A percentile compares a stretch with the other conserved stretches of the same genome.
These are phyloP conservation scores for Aegilops bicornis DNA, from an alignment of 176 grass and related monocot species.

Conservation along the genomic window DNA sequence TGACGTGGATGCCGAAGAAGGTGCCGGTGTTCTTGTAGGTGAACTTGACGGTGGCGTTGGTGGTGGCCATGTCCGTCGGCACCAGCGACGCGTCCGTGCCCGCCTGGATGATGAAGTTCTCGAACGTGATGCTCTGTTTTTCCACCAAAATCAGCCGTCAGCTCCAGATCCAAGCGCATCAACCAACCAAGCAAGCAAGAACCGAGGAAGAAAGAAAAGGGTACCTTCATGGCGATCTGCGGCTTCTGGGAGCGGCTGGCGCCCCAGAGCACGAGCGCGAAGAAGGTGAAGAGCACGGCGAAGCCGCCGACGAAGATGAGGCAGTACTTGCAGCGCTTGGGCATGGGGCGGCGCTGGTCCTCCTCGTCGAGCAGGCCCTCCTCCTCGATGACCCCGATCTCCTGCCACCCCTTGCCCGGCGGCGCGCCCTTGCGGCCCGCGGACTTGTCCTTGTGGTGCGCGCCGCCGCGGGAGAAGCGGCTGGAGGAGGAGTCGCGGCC, in stretches of 20 bases:
- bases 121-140: slow-evolving; percentile 70
- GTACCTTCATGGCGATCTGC: slow-evolving; percentile 62
- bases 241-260: slow-evolving; percentile 89
- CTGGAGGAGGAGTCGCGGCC: slow-evolving; percentile 76
- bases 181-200: not conserved
- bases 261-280: slow-evolving; percentile 93
- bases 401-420: slow-evolving; percentile 50
- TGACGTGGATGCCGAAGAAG: slow-evolving; percentile 90
- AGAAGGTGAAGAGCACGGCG: slow-evolving; percentile 83
- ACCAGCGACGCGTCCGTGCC: slow-evolving; percentile 96
- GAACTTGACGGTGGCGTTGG: slow-evolving; percentile 80
- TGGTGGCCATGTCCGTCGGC: slow-evolving; percentile 93
- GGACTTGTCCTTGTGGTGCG: slow-evolving; percentile 5
- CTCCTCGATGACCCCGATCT: slow-evolving; percentile 81
- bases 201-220: not conserved
- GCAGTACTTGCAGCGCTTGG: slow-evolving; percentile 60
- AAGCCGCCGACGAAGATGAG: slow-evolving; percentile 60
- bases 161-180: not conserved
- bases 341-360: slow-evolving; percentile 40
- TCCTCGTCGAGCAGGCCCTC: slow-evolving; percentile 64
- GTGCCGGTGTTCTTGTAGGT: slow-evolving; percentile 84
- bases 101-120: slow-evolving; percentile 92
- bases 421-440: slow-evolving; percentile 37
- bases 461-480: slow-evolving; percentile 53
- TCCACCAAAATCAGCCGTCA: not conserved